Percentiles rank a stretch among this genome's conserved stretches.
Evolutionary conservation across 2,329 filamentous ascomycete genomes (phyloP).

Genomic region (Fusarium camptoceras): DNA sequence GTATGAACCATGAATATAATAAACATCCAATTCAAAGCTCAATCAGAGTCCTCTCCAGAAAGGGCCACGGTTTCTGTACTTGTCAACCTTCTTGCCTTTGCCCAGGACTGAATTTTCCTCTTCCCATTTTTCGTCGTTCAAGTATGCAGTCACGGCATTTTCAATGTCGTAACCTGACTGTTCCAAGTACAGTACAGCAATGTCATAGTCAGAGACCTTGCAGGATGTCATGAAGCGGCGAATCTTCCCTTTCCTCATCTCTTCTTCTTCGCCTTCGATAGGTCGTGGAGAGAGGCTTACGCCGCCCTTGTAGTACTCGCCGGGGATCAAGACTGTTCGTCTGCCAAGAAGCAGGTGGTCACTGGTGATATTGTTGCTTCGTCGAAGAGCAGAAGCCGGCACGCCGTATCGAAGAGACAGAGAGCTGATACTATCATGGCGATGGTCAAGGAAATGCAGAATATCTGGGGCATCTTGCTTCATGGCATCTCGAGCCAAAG

Average conservation of each 20-base stretch:
- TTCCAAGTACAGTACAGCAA: slow-evolving; percentile 80
- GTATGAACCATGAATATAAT: slow-evolving; percentile 49
- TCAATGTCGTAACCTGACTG: slow-evolving; percentile 75
- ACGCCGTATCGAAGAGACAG: slow-evolving; percentile 79
- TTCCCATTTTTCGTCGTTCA: slow-evolving; percentile 82
- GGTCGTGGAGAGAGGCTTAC: slow-evolving; percentile 77
- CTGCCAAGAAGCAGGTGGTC: slow-evolving; percentile 78
- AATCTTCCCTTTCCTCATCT: slow-evolving; percentile 75
- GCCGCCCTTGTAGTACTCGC: slow-evolving; percentile 74
- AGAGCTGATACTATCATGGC: slow-evolving; percentile 74
- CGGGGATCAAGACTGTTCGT: slow-evolving; percentile 77
- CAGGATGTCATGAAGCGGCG: slow-evolving; percentile 82
- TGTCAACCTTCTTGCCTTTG: slow-evolving; percentile 45
- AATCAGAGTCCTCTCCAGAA: slow-evolving; percentile 51
- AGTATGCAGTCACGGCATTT: slow-evolving; percentile 71
- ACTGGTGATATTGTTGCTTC: slow-evolving; percentile 75
- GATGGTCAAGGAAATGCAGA: slow-evolving; percentile 79
- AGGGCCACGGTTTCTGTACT: slow-evolving; percentile 48
- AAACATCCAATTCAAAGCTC: slow-evolving; percentile 41
- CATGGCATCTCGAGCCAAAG: slow-evolving; percentile 42
- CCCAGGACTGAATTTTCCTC: slow-evolving; percentile 66
- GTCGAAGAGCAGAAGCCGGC: slow-evolving; percentile 70
- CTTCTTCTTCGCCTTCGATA: slow-evolving; percentile 79
- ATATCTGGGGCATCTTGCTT: slow-evolving; percentile 68
- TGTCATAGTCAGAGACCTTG: slow-evolving; percentile 81